Conservation (phyloP, 2,329 filamentous ascomycete genomes). For the Cercospora sesami region DNA sequence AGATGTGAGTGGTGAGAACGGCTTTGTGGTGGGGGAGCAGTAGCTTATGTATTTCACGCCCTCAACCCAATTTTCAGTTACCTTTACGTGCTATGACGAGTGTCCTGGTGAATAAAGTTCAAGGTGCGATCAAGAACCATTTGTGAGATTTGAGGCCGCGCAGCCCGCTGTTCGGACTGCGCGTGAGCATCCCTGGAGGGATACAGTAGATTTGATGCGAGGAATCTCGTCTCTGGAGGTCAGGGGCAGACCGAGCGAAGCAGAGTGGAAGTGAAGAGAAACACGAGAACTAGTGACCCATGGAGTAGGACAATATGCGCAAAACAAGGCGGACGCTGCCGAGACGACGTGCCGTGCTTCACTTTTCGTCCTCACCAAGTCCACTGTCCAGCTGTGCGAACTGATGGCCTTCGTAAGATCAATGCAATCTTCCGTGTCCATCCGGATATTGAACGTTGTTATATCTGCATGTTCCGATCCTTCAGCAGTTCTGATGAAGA, state of each 20-base stretch:
- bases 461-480: neutral
- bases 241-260: neutral
- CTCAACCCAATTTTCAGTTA: neutral
- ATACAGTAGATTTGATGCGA: neutral
- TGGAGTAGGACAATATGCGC: too few species aligned
- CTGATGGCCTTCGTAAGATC: neutral
- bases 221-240: neutral
- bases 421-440: neutral
- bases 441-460: neutral
- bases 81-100: neutral
- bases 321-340: too few species aligned
- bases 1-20: neutral
- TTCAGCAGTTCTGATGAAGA: neutral
- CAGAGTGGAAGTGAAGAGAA: neutral
- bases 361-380: neutral
- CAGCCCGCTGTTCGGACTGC: neutral
- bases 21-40: neutral
- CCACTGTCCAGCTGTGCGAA: neutral
- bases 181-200: neutral
- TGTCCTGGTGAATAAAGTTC: neutral
- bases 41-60: neutral
- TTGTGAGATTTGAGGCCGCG: neutral
- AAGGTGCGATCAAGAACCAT: neutral
- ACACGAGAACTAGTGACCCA: neutral
- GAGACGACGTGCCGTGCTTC: neutral